Conservation (phyloP, 768 basidiomycete species). For the Tulasnella sp. region DNA sequence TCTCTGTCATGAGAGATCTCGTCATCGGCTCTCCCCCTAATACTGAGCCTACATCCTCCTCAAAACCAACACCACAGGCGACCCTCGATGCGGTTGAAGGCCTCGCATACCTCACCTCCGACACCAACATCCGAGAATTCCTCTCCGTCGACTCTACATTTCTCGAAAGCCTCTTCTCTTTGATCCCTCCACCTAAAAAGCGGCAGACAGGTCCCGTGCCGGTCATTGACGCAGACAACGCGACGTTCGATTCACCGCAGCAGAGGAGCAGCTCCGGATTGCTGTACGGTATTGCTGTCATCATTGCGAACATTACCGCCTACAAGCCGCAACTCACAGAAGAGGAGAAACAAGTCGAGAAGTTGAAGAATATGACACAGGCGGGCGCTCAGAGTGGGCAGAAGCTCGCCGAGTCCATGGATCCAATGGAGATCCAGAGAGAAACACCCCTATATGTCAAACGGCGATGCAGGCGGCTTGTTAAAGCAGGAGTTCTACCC, state of each 20-base stretch:
- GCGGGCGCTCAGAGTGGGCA: constrained; percentile 2
- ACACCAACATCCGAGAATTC: constrained; percentile 45
- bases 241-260: constrained; percentile 10
- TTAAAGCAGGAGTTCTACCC: constrained; percentile 52
- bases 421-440: not conserved
- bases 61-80: constrained; percentile 25
- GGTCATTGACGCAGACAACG: constrained; percentile 6
- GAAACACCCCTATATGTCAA: constrained; percentile 33
- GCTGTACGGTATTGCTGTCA: constrained; percentile 65
- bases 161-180: constrained; percentile 44
- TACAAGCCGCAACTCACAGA: constrained; percentile 62
- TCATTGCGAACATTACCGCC: constrained; percentile 61
- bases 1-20: constrained; percentile 49
- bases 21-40: constrained; percentile 27
- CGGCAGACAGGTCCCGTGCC: constrained; percentile 18
- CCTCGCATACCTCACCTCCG: constrained; percentile 60
- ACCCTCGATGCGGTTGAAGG: constrained; percentile 67
- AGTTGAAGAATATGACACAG: constrained; percentile 60
- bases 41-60: not conserved
- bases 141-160: constrained; percentile 39
- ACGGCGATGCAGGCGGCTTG: constrained; percentile 42
- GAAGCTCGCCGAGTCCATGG: constrained; percentile 1
- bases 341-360: constrained; percentile 75
- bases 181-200: constrained; percentile 42
- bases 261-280: constrained; percentile 31